Evolutionary conservation across 306 rosid genomes (phyloP).

Genomic region (Mimosa pudica): DNA sequence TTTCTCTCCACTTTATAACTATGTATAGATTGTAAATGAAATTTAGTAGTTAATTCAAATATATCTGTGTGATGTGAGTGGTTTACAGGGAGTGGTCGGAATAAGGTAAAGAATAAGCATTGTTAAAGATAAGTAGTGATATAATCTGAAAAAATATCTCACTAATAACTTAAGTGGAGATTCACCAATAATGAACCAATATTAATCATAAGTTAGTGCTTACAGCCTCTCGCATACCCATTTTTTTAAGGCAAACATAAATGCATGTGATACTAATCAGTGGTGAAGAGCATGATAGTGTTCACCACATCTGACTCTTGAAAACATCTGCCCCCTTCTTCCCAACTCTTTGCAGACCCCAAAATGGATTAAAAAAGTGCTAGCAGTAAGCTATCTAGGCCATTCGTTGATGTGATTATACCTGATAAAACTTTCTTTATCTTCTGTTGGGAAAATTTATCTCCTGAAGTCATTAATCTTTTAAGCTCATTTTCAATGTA

Average conservation of each 20-base stretch:
- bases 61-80: background rate
- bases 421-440: background rate
- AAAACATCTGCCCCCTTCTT: background rate
- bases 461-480: slow-evolving; percentile 14
- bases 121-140: background rate
- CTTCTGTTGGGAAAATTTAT: background rate
- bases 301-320: slow-evolving; percentile 8
- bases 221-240: background rate
- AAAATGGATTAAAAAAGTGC: slow-evolving; percentile 2
- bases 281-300: slow-evolving; percentile 8
- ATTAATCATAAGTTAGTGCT: background rate
- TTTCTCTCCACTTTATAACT: background rate
- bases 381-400: slow-evolving; percentile 12
- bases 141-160: background rate
- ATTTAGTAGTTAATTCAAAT: slow-evolving; percentile 20
- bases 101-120: background rate
- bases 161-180: background rate
- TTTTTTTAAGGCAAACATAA: background rate
- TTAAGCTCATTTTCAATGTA: slow-evolving; percentile 39
- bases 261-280: background rate
- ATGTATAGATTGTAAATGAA: slow-evolving; percentile 11
- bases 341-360: background rate
- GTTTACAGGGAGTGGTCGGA: background rate
- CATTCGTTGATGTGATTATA: slow-evolving; percentile 26
- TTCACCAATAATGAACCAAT: background rate